These are phyloP conservation scores for Urochloa ruziziensis DNA, from an alignment of 176 grass and related monocot species.

Conservation along the genomic window DNA sequence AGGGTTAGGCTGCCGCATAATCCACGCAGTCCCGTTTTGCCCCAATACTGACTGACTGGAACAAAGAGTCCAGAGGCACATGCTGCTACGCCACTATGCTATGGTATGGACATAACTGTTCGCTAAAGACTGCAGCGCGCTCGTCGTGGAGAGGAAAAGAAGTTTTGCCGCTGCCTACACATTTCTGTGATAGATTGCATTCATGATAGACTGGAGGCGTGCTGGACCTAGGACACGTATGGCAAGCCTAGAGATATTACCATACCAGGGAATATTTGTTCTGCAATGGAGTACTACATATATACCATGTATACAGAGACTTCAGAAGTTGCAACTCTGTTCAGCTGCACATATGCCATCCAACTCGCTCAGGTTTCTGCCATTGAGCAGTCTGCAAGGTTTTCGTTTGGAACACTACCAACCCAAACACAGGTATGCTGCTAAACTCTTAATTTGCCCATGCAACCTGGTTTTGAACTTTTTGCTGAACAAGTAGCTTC, in stretches of 20 bases:
- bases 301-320: neutral
- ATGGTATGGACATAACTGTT: neutral
- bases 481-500: neutral
- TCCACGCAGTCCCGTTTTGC: neutral
- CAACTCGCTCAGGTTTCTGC: conserved; percentile 19
- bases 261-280: neutral
- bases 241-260: neutral
- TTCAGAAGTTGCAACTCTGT: conserved; percentile 1
- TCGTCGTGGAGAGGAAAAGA: neutral
- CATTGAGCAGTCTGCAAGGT: conserved; percentile 27
- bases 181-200: neutral
- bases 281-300: neutral
- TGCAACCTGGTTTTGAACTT: neutral
- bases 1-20: neutral
- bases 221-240: conserved; percentile 1
- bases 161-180: neutral
- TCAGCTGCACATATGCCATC: conserved; percentile 18
- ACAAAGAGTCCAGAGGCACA: conserved; percentile 13
- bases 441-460: neutral
- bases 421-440: conserved; percentile 32
- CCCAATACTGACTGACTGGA: neutral
- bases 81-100: conserved; percentile 8
- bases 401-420: conserved; percentile 1
- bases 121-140: conserved; percentile 10
- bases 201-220: neutral